Percentiles rank a stretch among this genome's conserved stretches.
Conservation (phyloP, 73 alveolate species). For the Paramecium tetraurelia region DNA sequence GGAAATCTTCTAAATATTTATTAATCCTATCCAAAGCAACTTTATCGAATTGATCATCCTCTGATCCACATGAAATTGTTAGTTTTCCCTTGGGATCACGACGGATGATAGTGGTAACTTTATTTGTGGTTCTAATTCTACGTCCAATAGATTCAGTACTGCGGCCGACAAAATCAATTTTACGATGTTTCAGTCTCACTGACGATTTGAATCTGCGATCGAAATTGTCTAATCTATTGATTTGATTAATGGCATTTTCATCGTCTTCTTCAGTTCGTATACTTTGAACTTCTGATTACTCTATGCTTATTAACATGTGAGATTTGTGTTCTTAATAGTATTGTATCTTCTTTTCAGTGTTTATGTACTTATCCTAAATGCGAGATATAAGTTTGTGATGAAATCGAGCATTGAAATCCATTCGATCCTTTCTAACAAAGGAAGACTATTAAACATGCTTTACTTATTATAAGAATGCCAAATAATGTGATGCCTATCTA, state of each 20-base stretch:
- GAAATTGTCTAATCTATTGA: not conserved
- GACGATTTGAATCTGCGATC: not conserved
- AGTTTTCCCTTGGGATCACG: not conserved
- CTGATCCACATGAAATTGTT: not conserved
- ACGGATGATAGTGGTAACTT: not conserved
- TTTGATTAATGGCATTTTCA: not conserved
- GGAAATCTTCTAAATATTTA: slow-evolving; percentile 4
- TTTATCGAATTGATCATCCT: not conserved
- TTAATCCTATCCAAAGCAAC: not conserved
- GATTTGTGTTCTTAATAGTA: not conserved
- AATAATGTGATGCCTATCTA: not conserved
- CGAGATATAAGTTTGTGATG: not conserved
- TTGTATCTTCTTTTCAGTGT: not conserved
- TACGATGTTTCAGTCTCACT: not conserved
- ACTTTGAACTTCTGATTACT: not conserved
- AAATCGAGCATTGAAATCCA: not conserved
- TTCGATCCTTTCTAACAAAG: not conserved
- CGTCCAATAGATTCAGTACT: not conserved
- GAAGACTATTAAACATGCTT: not conserved
- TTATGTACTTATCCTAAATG: not conserved
- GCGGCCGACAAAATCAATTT: not conserved
- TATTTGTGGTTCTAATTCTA: not conserved
- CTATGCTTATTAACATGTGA: not conserved
- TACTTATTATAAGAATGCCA: not conserved
- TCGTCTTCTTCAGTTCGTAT: not conserved